These are phyloP conservation scores for Warburgia ugandensis DNA, from an alignment of 164 flowering plant genomes.

Conservation along the genomic window DNA sequence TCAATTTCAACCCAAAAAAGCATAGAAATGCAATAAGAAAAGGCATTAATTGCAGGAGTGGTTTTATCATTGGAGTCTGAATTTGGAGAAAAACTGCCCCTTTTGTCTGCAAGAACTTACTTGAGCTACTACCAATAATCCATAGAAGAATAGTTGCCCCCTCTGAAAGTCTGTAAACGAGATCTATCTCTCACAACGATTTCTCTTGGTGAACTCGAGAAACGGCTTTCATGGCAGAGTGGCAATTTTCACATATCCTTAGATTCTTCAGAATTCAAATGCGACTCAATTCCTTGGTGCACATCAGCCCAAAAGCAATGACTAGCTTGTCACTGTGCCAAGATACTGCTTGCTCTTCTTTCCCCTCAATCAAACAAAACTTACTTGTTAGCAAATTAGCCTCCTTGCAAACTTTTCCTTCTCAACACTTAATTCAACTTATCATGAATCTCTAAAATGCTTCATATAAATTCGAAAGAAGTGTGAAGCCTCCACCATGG, in stretches of 20 bases:
- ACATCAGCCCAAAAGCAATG: constrained; percentile 45
- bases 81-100: too few relatives aligned
- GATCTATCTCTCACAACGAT: constrained; percentile 38
- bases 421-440: constrained; percentile 31
- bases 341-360: constrained; percentile 39
- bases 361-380: constrained; percentile 50
- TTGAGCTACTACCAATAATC: constrained; percentile 47
- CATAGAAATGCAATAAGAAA: too few relatives aligned
- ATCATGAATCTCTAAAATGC: constrained; percentile 20
- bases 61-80: too few relatives aligned
- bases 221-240: constrained; percentile 38
- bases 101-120: too few relatives aligned
- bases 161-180: constrained; percentile 37
- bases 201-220: constrained; percentile 33
- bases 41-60: too few relatives aligned
- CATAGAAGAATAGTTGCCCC: constrained; percentile 38
- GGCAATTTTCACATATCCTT: constrained; percentile 41
- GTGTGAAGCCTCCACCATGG: constrained; percentile 19
- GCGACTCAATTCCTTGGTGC: constrained; percentile 25
- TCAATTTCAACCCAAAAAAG: too few relatives aligned
- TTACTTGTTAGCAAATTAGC: constrained; percentile 31
- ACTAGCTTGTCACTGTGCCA: constrained; percentile 58
- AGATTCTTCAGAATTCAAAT: constrained; percentile 47
- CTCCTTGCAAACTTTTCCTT: constrained; percentile 22
- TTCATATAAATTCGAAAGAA: constrained; percentile 23